These are phyloP conservation scores for thale cress (Arabidopsis thaliana) DNA, from an alignment of 345 rosid genomes.

Conservation along the genomic window DNA sequence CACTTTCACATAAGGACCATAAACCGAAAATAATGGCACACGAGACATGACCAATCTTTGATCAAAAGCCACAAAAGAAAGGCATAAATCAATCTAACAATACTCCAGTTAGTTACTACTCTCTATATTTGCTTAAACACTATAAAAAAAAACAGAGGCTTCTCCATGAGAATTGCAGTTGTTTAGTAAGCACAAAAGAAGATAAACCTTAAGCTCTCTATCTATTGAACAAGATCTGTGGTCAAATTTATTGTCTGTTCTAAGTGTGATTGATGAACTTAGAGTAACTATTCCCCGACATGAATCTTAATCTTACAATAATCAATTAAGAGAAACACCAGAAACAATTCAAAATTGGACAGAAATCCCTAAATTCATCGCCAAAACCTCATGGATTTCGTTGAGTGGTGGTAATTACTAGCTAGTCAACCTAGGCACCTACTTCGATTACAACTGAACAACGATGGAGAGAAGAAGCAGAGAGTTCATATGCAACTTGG, in stretches of 20 bases:
- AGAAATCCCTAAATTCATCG: neutral
- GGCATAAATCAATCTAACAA: no score
- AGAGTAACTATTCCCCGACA: neutral
- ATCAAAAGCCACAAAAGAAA: no score
- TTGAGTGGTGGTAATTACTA: neutral
- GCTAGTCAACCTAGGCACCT: neutral
- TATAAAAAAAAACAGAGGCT: neutral
- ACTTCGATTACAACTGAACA: neutral
- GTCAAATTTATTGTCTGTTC: neutral
- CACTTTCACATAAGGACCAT: no score
- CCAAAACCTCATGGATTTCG: neutral
- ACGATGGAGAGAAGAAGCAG: neutral
- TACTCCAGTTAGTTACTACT: no score
- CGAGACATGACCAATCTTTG: no score
- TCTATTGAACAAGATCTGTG: constrained; percentile 11
- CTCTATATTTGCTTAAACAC: neutral
- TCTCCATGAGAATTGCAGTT: neutral
- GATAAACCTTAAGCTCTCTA: neutral
- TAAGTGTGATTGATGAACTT: constrained; percentile 14
- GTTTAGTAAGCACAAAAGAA: neutral
- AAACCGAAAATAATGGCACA: no score
- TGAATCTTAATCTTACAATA: neutral
- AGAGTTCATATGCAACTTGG: neutral
- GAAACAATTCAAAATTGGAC: neutral
- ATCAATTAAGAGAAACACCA: neutral